Evolutionary conservation across 306 rosid genomes (phyloP), one percentile per base, ranked within the genome.

Genomic region (Cucumis hystrix): DNA sequence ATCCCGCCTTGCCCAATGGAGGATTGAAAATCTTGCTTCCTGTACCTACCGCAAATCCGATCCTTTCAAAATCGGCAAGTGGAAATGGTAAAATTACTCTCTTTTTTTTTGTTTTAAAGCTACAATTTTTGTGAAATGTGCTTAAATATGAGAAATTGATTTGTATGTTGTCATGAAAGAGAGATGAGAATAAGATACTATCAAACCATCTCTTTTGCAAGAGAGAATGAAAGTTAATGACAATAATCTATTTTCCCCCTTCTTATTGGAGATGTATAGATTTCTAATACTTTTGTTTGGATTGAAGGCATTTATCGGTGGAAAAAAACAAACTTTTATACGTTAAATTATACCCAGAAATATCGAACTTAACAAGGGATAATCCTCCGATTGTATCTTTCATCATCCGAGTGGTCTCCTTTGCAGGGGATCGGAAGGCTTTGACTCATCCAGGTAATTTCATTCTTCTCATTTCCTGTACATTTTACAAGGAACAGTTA

Each of bases 31-130:
- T 70, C 84, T 91, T 81, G 84, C 97, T 76, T 92, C 99, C 39
- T 96, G 98, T 83, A 87, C 96, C 13, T 96, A 88, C 84, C 88
- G 99, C n/a, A 96, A 96, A 82, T 96, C 99, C 64, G 99, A 96
- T 85, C 96, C 99, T 65, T 96, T 96, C 96, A 96, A 82, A 82
- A 87, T 96, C 73, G 99, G 99, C 56, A 92, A 84, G 75, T 96
- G 99, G 99, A 96, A 96, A 28, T 96, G 99, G 98, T 96, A 74
- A 74, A 78, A 6, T 45, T 54, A 61, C 66, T 57, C 39, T 14
- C 2, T 14, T 14, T 49, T 14, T 49, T 52, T 52, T 16, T 8
- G 20, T 52, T 52, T 47, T 52, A 52, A 52, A 52, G 57, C 57
- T 52, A 52, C 57, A 52, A 47, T 52, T 52, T 52, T 52, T 16